Percentiles rank a stretch among this genome's conserved stretches.
These are phyloP conservation scores for Peniophora sp. DNA, from an alignment of 1,284 basidiomycete genomes.

Conservation along the genomic window DNA sequence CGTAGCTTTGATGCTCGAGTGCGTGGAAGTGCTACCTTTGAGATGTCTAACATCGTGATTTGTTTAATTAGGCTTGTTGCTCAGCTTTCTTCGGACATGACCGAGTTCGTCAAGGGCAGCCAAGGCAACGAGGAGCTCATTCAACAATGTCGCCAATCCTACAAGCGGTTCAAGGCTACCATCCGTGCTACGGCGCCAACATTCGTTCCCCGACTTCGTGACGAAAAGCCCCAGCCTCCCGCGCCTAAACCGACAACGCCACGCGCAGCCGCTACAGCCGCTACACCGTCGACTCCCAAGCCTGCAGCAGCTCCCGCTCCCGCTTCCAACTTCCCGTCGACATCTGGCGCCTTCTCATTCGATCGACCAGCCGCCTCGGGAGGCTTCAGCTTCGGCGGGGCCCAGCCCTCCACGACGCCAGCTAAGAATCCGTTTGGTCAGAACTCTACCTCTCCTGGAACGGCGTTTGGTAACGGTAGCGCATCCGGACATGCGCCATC, in stretches of 20 bases:
- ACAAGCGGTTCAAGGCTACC: constrained; percentile 23
- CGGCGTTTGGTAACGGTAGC: no score
- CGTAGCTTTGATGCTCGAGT: constrained; percentile 33
- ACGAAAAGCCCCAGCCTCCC: background rate
- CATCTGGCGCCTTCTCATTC: background rate
- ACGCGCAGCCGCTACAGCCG: no score
- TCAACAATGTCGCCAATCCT: constrained; percentile 26
- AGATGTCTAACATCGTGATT: no score
- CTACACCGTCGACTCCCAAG: no score
- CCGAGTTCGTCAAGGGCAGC: constrained; percentile 27
- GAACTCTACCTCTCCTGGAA: no score
- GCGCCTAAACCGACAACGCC: no score
- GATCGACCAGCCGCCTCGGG: background rate
- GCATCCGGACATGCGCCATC: no score
- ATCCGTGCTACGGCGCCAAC: constrained; percentile 33
- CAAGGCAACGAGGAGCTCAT: constrained; percentile 24
- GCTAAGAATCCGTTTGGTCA: no score
- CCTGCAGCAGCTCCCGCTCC: no score
- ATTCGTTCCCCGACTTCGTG: constrained; percentile 18
- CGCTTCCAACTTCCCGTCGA: background rate
- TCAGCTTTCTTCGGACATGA: constrained; percentile 33
- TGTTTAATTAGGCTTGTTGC: constrained; percentile 30
- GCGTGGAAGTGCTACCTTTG: no score
- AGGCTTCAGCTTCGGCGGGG: no score
- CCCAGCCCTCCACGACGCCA: no score